Base-by-base conservation (phyloP, 192 early-diverging fungal species). In the Backusella psychrophila region DNA sequence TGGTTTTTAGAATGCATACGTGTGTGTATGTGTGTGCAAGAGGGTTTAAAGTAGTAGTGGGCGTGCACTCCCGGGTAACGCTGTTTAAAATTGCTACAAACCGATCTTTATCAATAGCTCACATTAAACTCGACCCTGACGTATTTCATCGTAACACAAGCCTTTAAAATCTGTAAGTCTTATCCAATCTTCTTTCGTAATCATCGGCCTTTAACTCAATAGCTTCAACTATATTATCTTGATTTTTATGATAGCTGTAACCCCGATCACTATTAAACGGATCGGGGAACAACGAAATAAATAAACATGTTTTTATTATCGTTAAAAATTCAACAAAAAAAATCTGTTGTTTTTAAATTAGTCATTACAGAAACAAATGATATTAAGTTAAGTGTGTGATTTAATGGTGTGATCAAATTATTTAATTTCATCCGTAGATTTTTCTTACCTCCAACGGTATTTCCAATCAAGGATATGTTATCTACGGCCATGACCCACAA, bases 181-280 rank as follows among this genome's bases (percentile, higher is more conserved):
- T 59, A 59, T 59, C 56, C 56, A 63, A 63, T 63, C 56, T 9
- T 26, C 56, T 63, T 63, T 63, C 56, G 26, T 29, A 63, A 29
- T 63, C 23, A 23, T 63, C 56, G 56, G 56, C 29, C 56, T 63
- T 63, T 63, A 63, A 63, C 56, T 63, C 19, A 49, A 29, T 63
- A 63, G 56, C 56, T 26, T 63, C 56, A 63, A 63, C 56, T 63
- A 63, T 63, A 26, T 63, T 63, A 63, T 63, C 56, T 29, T 29
- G 23, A 63, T 63, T 63, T 29, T 63, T 63, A 26, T 63, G 56
- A 63, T 63, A 63, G 56, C 56, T 63, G 21, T 63, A 63, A 63
- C 56, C 56, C 56, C 56, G 56, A 63, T 63, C 56, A 63, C 56
- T 63, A 63, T 63, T 63, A 29, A 63, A 63, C 56, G 56, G 56